These are phyloP conservation scores for Penium margaritaceum DNA, from an alignment of 139 green algal genomes.

Conservation along the genomic window DNA sequence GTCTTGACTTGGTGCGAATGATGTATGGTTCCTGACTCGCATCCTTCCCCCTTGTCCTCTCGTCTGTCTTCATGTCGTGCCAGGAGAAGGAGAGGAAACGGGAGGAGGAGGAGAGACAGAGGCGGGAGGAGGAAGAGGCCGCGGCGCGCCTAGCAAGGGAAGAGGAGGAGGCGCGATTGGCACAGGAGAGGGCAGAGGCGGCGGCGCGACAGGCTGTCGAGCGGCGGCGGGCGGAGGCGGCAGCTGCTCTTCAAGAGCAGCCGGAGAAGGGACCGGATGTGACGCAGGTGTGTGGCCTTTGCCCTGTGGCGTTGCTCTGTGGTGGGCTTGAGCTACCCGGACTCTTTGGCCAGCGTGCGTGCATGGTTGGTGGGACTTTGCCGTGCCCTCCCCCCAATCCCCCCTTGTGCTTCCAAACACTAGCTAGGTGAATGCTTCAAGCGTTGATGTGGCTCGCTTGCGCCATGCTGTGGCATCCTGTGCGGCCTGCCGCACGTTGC, in stretches of 20 bases:
- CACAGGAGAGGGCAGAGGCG: constrained; percentile 1
- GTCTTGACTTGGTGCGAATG: not conserved
- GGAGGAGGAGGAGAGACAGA: constrained; percentile 23
- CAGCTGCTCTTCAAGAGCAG: constrained; percentile 25
- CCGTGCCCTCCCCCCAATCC: not conserved
- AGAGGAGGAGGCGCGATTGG: constrained; percentile 16
- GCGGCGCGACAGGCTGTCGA: constrained; percentile 25
- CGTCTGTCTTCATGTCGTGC: constrained; percentile 4
- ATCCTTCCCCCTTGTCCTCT: too few relatives aligned
- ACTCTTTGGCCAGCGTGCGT: not conserved
- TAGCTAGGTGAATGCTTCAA: too few relatives aligned
- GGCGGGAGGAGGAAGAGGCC: constrained; percentile 17
- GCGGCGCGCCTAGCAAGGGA: constrained; percentile 6
- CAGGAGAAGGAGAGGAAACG: constrained; percentile 11
- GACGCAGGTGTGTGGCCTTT: constrained; percentile 21
- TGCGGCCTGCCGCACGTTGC: not conserved
- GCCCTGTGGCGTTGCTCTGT: not conserved
- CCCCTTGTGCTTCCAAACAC: too few relatives aligned
- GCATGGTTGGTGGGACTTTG: not conserved
- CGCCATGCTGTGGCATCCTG: not conserved
- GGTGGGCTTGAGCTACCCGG: not conserved
- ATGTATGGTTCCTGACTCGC: not conserved
- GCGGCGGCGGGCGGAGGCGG: constrained; percentile 35
- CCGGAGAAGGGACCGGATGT: constrained; percentile 48
- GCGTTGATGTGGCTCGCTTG: too few relatives aligned